These are phyloP conservation scores for Leucaena leucocephala DNA, from an alignment of 306 rosid genomes.

Conservation along the genomic window DNA sequence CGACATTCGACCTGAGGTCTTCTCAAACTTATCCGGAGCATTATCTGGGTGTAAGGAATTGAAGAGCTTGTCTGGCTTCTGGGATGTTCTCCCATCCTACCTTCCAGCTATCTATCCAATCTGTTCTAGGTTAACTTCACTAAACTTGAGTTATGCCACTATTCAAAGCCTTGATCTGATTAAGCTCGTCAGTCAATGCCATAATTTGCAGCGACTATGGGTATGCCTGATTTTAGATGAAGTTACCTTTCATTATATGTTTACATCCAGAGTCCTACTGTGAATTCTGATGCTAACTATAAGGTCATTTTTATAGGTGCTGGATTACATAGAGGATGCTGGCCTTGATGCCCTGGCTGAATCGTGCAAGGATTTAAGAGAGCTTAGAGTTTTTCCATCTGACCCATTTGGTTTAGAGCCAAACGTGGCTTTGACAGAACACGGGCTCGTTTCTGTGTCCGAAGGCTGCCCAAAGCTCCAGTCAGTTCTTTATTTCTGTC, in stretches of 20 bases:
- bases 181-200: constrained; percentile 63
- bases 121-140: constrained; percentile 58
- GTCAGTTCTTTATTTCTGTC: constrained; percentile 74
- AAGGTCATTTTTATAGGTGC: constrained; percentile 50
- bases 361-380: constrained; percentile 69
- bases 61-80: constrained; percentile 65
- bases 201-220: constrained; percentile 63
- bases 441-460: constrained; percentile 67
- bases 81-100: constrained; percentile 64
- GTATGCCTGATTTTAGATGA: constrained; percentile 38
- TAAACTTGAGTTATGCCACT: constrained; percentile 61
- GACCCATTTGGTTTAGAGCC: constrained; percentile 60
- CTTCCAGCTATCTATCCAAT: constrained; percentile 58
- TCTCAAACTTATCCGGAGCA: constrained; percentile 47
- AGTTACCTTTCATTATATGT: not conserved
- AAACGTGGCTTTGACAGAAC: constrained; percentile 63
- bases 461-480: constrained; percentile 76
- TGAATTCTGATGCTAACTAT: constrained; percentile 35
- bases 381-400: constrained; percentile 71
- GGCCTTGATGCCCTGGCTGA: constrained; percentile 63
- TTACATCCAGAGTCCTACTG: not conserved
- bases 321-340: constrained; percentile 69
- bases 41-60: constrained; percentile 56
- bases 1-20: constrained; percentile 59
- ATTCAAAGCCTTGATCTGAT: constrained; percentile 58